phyloP scores from a whole-genome alignment of 768 basidiomycete genomes.

The Amanita rimosa region DNA sequence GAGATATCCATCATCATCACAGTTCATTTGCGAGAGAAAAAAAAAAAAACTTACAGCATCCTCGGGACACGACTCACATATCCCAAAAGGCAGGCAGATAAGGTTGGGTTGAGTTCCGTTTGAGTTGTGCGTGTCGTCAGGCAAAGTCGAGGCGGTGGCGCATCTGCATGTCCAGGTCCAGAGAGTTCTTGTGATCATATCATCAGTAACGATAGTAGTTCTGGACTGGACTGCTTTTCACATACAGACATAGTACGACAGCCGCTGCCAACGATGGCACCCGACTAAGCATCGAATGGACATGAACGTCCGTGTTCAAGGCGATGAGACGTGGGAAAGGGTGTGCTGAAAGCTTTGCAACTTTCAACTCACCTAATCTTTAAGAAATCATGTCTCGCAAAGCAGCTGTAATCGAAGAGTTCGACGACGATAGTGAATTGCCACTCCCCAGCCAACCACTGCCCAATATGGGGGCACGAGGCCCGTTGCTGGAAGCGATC shows the following conservation, averaged over 20 bases:
- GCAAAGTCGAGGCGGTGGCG: constrained; percentile 4
- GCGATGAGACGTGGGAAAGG: constrained; percentile 11
- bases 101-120: constrained; percentile 22
- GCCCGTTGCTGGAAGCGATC: constrained; percentile 75
- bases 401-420: constrained; percentile 63
- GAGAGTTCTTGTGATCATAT: constrained; percentile 6
- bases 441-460: constrained; percentile 63
- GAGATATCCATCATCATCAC: not conserved
- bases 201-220: not conserved
- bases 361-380: too few species aligned
- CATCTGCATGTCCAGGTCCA: constrained; percentile 8
- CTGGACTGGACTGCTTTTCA: not conserved
- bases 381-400: constrained; percentile 58
- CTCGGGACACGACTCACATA: constrained; percentile 52
- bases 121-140: not conserved
- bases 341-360: too few species aligned
- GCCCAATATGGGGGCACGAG: constrained; percentile 53
- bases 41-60: constrained; percentile 36
- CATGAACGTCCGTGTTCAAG: not conserved
- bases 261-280: constrained; percentile 11
- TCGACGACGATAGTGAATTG: constrained; percentile 92
- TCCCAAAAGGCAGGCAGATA: constrained; percentile 44
- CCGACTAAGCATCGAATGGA: constrained; percentile 13
- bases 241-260: constrained; percentile 24
- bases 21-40: too few species aligned